phyloP scores from a whole-genome alignment of 805 yeast species.

The Hanseniaspora nectarophila region DNA sequence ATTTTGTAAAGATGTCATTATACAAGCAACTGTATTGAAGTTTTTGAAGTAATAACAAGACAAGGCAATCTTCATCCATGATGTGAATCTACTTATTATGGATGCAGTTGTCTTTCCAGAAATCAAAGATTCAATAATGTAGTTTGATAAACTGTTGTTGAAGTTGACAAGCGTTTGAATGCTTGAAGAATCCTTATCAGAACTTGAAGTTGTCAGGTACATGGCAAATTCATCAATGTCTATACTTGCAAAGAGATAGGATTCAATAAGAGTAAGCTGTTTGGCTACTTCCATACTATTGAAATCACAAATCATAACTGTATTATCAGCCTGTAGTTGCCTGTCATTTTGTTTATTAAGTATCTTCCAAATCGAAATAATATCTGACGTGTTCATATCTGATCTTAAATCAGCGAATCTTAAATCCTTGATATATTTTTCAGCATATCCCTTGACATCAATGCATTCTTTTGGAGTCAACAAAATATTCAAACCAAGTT shows the following conservation, averaged over 20 bases:
- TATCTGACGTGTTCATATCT: constrained; percentile 26
- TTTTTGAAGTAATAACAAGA: constrained; percentile 63
- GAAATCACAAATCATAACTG: constrained; percentile 30
- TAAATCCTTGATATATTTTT: constrained; percentile 37
- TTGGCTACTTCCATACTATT: constrained; percentile 67
- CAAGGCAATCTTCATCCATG: constrained; percentile 64
- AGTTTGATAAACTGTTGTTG: constrained; percentile 60
- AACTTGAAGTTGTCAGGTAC: constrained; percentile 50
- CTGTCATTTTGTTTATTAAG: neutral
- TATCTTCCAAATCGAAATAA: constrained; percentile 42
- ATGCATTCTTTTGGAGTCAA: constrained; percentile 29
- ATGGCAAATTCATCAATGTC: constrained; percentile 49
- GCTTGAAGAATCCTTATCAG: constrained; percentile 47
- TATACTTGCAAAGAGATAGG: constrained; percentile 50
- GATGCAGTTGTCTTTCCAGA: constrained; percentile 35
- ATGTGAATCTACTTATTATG: constrained; percentile 36
- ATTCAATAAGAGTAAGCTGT: constrained; percentile 63
- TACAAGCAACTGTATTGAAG: constrained; percentile 68
- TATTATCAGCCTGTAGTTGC: neutral
- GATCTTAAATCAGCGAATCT: constrained; percentile 19
- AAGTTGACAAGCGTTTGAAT: constrained; percentile 50
- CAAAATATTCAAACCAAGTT: constrained; percentile 29
- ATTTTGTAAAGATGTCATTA: constrained; percentile 64
- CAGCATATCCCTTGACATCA: constrained; percentile 37
- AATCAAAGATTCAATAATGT: constrained; percentile 58